Evolutionary conservation across 331 rosid species (phyloP), one percentile per base, ranked within the genome.

Genomic region (Quercus phellos): DNA sequence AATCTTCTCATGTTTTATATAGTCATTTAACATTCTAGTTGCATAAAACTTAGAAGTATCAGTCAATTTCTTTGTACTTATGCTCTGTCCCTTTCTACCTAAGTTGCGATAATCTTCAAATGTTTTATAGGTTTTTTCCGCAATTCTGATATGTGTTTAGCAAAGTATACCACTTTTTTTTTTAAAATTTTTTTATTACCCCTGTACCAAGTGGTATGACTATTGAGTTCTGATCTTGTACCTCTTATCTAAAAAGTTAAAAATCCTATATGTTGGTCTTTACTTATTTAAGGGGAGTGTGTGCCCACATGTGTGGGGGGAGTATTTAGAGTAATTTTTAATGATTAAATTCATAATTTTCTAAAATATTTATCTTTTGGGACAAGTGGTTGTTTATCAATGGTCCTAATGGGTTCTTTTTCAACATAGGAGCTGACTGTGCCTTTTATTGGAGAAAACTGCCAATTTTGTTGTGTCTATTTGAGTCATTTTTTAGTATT

Each of bases 11-110:
- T 2, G 43, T 27, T 29, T 5, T 5, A 16, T 63, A 6, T n/a
- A 38, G 53, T 46, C 43, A 12, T 7, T 64, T 73, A 30, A 53
- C 38, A 72, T 53, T 78, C 70, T 34, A 56, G 79, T 72, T 78
- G 5, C 83, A 30, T 53, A 64, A 64, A 64, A 21, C 50, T 30
- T 7, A 32, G 70, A 64, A 64, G 21, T 19, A 26, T 29, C 0
- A 61, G 68, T 61, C 42, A 27, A 26, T 61, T 61, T 26, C 30
- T 27, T 5, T 27, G 68, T 35, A 27, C 4, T 61, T 61, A 61
- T 14, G 68, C 68, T 26, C 4, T 0, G 2, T 61, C 68, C 38
- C 30, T 61, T 26, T 5, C 42, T 26, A 60, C 27, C 14, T 26
- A 29, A 27, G 42, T 29, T 61, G 38, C 0, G 4, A 61, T 16